phyloP scores from a whole-genome alignment of 75 land plant species.

The Pseudotsuga menziesii region DNA sequence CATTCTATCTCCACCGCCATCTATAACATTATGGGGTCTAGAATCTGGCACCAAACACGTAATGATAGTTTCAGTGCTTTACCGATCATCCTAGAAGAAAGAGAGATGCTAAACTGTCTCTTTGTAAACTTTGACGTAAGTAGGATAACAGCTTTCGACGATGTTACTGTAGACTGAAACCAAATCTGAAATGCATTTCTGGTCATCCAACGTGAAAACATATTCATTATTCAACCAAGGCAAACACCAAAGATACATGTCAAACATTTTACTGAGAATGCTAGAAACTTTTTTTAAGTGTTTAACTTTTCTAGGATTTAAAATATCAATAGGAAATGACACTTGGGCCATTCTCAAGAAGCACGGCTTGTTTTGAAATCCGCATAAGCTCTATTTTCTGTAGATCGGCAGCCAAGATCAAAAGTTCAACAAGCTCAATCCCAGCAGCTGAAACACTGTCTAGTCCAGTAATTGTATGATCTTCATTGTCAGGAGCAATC shows the following conservation, averaged over 20 bases:
- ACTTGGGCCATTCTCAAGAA: neutral
- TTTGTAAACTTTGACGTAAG: neutral
- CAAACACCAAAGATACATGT: neutral
- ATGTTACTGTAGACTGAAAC: neutral
- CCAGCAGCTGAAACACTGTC: slow-evolving; percentile 66
- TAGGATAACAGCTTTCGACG: neutral
- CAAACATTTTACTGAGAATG: neutral
- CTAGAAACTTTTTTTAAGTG: neutral
- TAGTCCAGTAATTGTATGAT: slow-evolving; percentile 20
- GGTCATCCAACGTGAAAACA: neutral
- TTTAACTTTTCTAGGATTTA: neutral
- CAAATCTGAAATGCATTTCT: slow-evolving; percentile 1
- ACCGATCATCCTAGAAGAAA: neutral
- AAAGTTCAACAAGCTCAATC: slow-evolving; percentile 69
- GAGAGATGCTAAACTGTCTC: neutral
- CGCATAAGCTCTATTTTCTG: slow-evolving; percentile 19
- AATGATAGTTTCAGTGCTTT: neutral
- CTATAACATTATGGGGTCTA: neutral
- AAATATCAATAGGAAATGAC: neutral
- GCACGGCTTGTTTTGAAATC: neutral
- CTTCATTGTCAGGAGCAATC: slow-evolving; percentile 9
- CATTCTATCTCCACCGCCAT: neutral
- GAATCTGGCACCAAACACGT: neutral
- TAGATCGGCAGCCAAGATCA: slow-evolving; percentile 54
- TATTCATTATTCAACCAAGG: neutral